Conservation (phyloP, 176 grass and related monocot genomes). For the Hsuehochloa calcarea region DNA sequence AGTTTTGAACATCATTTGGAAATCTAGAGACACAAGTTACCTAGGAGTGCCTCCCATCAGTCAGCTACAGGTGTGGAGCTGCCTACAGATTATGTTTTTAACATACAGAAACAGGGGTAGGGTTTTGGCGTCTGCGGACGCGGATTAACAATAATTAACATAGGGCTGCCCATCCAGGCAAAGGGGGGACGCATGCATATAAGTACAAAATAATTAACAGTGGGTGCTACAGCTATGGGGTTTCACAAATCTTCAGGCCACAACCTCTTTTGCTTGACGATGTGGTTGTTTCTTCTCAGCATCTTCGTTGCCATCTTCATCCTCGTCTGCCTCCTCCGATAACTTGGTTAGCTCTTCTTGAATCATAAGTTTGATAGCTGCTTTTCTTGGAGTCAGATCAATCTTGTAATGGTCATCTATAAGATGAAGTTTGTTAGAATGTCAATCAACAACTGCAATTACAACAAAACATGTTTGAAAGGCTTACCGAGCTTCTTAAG, state of each 20-base stretch:
- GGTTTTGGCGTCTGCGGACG: slow-evolving; percentile 1
- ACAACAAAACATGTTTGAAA: slow-evolving; percentile 16
- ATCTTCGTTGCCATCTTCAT: slow-evolving; percentile 35
- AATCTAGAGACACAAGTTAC: slow-evolving; percentile 28
- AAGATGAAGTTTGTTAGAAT: slow-evolving; percentile 16
- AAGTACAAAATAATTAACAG: slow-evolving; percentile 45
- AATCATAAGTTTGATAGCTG: slow-evolving; percentile 66
- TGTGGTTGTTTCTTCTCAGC: slow-evolving; percentile 25
- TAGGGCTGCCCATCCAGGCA: slow-evolving; percentile 23
- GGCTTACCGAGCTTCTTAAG: slow-evolving; percentile 70
- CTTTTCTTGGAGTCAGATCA: slow-evolving; percentile 64
- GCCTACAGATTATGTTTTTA: slow-evolving; percentile 31
- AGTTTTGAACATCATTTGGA: slow-evolving; percentile 37
- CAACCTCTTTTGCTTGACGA: slow-evolving; percentile 34
- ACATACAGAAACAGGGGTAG: slow-evolving; percentile 38
- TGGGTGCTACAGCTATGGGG: slow-evolving; percentile 35
- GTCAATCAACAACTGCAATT: background rate
- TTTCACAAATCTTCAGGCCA: slow-evolving; percentile 25
- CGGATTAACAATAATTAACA: slow-evolving; percentile 35
- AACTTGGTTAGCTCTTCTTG: slow-evolving; percentile 70
- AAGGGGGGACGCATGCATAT: slow-evolving; percentile 16
- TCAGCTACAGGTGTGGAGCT: slow-evolving; percentile 45
- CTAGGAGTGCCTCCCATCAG: slow-evolving; percentile 38
- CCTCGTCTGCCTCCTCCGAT: slow-evolving; percentile 52
- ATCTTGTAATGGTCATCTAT: slow-evolving; percentile 64